A percentile compares a stretch with the other conserved stretches of the same genome.
Conservation (phyloP, 2,329 filamentous ascomycete genomes). For the Cladosporium halotolerans region DNA sequence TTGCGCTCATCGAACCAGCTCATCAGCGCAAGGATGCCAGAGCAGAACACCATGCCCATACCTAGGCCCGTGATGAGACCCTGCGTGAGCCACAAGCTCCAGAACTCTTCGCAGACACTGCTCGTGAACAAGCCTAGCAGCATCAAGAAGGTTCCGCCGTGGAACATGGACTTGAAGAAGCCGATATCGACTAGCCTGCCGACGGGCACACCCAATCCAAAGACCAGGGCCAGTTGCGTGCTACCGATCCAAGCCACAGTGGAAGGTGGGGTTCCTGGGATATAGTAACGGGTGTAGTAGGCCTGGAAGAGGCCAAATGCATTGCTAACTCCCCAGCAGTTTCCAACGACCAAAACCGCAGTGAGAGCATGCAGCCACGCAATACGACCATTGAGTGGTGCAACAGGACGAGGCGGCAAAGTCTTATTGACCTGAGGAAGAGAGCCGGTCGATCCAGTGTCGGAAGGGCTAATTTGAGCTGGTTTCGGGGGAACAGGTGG, state of each 20-base stretch:
- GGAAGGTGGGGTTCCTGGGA: conserved; percentile 16
- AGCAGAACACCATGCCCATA: conserved; percentile 30
- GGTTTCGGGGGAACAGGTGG: conserved; percentile 11
- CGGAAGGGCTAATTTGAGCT: conserved; percentile 10
- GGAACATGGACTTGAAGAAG: conserved; percentile 27
- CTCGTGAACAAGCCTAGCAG: conserved; percentile 23
- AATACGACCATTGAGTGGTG: conserved; percentile 18
- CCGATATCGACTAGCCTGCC: conserved; percentile 28
- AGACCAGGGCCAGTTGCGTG: conserved; percentile 31
- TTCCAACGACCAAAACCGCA: conserved; percentile 22
- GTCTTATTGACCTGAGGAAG: conserved; percentile 15
- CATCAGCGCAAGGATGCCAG: conserved; percentile 27
- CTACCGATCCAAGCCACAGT: conserved; percentile 33
- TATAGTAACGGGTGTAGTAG: conserved; percentile 24
- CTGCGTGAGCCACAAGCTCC: conserved; percentile 28
- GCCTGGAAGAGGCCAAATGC: conserved; percentile 31
- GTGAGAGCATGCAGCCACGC: conserved; percentile 23
- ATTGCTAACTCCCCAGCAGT: conserved; percentile 28
- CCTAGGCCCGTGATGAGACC: conserved; percentile 30
- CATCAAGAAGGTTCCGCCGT: conserved; percentile 26
- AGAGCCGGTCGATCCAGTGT: conserved; percentile 12
- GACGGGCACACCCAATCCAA: conserved; percentile 27
- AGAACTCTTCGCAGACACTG: conserved; percentile 20
- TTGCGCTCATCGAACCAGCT: conserved; percentile 32
- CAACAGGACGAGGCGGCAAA: background rate